These are phyloP conservation scores for Bipolaris victoriae DNA, from an alignment of 2,329 filamentous ascomycete species.

Conservation along the genomic window DNA sequence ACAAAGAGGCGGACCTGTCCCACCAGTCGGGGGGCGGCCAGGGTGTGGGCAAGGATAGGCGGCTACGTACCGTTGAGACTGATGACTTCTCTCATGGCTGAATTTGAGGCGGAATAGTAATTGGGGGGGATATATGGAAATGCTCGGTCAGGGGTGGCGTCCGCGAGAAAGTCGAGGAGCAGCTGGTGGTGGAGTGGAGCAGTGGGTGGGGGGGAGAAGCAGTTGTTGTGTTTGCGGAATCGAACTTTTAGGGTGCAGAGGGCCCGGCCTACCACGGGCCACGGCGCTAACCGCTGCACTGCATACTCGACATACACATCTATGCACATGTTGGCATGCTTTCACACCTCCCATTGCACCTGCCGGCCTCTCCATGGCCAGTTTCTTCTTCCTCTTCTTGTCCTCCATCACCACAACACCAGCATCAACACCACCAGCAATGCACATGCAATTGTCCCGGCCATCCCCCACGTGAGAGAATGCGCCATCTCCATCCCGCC, in stretches of 20 bases:
- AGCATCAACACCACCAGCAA: slow-evolving; percentile 3
- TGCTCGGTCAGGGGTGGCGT: slow-evolving; percentile 34
- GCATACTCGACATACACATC: neutral
- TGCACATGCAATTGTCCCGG: slow-evolving; percentile 10
- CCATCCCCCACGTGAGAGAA: slow-evolving; percentile 25
- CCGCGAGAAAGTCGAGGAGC: slow-evolving; percentile 27
- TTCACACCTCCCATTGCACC: neutral
- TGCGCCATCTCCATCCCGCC: neutral
- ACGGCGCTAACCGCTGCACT: slow-evolving; percentile 13
- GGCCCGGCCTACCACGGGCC: slow-evolving; percentile 13
- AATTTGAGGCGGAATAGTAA: slow-evolving; percentile 33
- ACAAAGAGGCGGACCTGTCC: slow-evolving; percentile 30
- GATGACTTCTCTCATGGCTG: slow-evolving; percentile 98
- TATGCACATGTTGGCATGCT: neutral
- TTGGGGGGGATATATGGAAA: slow-evolving; percentile 40
- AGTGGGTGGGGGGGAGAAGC: slow-evolving; percentile 27
- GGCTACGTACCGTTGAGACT: slow-evolving; percentile 88
- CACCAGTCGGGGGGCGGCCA: slow-evolving; percentile 51
- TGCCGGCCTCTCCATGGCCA: neutral
- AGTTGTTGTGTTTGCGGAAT: slow-evolving; percentile 31
- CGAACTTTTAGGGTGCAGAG: slow-evolving; percentile 20
- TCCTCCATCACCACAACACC: slow-evolving; percentile 9
- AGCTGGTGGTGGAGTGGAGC: slow-evolving; percentile 25
- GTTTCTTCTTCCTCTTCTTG: neutral
- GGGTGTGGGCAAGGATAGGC: slow-evolving; percentile 41